Evolutionary conservation across 2,329 filamentous ascomycete genomes (phyloP), one percentile per base, ranked within the genome.

Genomic region (Cladosporium oxysporum): DNA sequence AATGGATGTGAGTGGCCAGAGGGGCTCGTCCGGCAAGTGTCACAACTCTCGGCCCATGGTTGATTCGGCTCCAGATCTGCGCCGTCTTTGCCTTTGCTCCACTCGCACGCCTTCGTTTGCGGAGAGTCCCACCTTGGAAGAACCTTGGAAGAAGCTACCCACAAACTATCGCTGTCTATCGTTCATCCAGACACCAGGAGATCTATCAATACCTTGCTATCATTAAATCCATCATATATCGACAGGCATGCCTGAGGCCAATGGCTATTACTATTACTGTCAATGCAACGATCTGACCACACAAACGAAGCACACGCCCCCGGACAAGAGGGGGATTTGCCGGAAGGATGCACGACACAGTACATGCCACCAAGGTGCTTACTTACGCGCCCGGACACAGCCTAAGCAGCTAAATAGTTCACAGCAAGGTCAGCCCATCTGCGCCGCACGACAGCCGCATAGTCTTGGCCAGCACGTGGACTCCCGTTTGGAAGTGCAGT

Each of bases 251-350:
- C 37, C 37, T 49, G 33, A 60, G 37, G 41, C 58, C 23, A 33
- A 16, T 21, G 44, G 29, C 52, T 33, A 29, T 31, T 31, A 21
- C 52, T 33, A 29, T 31, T 31, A 21, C 29, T 33, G 52, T 55
- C 52, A 29, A 55, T 55, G 31, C 28, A 41, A 21, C 55, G 5
- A 53, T 53, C 23, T 16, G 49, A 53, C 49, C 28, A 53, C 49
- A 53, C 23, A 14, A 57, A 57, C 29, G 23, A 59, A 10, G 37
- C 37, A 41, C 41, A 29, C 37, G 37, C 52, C 52, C 26, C 28
- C 58, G 58, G 58, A 60, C 58, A 60, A 29, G 58, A 47, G 58
- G 58, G 58, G 58, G 58, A 47, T 60, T 59, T 33, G 58, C 58
- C 58, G 58, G 44, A 60, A 26, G 58, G 31, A 49, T 31, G 18